Evolutionary conservation across 805 yeast genomes (phyloP).

Genomic region (Candida argentea): DNA sequence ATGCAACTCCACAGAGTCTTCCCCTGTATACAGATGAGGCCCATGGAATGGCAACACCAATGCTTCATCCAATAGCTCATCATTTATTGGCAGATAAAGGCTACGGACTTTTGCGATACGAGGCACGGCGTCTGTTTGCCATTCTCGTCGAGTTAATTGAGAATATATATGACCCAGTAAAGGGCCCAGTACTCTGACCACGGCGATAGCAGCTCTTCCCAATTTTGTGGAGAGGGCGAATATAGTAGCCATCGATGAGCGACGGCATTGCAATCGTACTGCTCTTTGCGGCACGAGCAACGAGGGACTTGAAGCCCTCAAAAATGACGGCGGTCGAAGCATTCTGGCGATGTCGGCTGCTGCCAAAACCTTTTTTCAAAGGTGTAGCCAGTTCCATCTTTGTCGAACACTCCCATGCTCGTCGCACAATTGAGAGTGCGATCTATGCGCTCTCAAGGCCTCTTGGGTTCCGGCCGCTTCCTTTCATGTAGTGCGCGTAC

Average conservation of each 20-base stretch:
- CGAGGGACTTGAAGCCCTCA: neutral
- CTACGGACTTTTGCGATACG: constrained; percentile 50
- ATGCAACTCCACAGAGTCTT: constrained; percentile 82
- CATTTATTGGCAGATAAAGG: constrained; percentile 34
- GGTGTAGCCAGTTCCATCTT: neutral
- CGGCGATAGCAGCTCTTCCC: constrained; percentile 77
- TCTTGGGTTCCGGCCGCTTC: too few relatives aligned
- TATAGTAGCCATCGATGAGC: constrained; percentile 44
- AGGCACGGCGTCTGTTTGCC: constrained; percentile 9
- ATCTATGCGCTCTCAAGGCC: too few relatives aligned
- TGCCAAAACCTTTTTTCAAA: too few relatives aligned
- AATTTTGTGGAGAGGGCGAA: constrained; percentile 85
- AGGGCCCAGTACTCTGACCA: constrained; percentile 75
- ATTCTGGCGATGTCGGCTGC: neutral
- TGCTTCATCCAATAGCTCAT: constrained; percentile 62
- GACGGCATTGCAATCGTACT: neutral
- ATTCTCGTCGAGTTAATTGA: constrained; percentile 38
- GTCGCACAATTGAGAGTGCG: too few relatives aligned
- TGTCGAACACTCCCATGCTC: too few relatives aligned
- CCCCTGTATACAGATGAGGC: constrained; percentile 87
- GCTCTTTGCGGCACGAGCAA: neutral
- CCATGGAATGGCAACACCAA: constrained; percentile 55
- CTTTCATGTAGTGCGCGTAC: too few relatives aligned
- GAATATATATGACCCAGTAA: constrained; percentile 37
- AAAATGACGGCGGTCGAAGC: neutral